A percentile compares a stretch with the other conserved stretches of the same genome.
These are phyloP conservation scores for Yarrowia porcina DNA, from an alignment of 805 yeast species.

Conservation along the genomic window DNA sequence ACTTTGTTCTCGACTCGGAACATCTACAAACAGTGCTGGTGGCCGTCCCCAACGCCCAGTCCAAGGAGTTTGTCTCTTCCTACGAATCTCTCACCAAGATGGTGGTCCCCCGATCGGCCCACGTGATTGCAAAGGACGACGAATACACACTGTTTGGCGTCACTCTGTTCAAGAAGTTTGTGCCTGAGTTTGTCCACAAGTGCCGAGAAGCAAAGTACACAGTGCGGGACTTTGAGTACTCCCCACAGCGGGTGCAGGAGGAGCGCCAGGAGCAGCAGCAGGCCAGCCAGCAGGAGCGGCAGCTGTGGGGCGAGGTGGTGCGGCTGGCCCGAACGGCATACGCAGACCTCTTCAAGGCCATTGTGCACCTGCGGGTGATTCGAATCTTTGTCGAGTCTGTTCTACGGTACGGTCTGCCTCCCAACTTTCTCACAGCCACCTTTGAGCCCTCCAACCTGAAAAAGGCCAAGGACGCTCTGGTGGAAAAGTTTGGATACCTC, in stretches of 20 bases:
- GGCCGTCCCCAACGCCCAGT: conserved; percentile 74
- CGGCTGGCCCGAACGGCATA: conserved; percentile 88
- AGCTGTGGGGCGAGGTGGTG: conserved; percentile 65
- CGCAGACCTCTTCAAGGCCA: conserved; percentile 74
- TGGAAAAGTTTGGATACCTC: conserved; percentile 76
- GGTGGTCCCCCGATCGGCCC: conserved; percentile 91
- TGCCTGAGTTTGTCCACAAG: conserved; percentile 61
- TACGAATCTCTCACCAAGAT: conserved; percentile 77
- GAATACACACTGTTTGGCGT: conserved; percentile 74
- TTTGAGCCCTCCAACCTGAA: conserved; percentile 43
- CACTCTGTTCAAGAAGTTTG: conserved; percentile 79
- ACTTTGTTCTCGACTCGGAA: conserved; percentile 82
- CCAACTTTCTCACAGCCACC: conserved; percentile 62
- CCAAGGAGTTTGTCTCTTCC: conserved; percentile 55
- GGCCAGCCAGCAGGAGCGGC: conserved; percentile 70
- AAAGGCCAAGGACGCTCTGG: conserved; percentile 65
- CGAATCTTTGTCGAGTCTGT: conserved; percentile 91
- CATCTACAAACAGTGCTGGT: conserved; percentile 80
- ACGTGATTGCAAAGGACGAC: conserved; percentile 61
- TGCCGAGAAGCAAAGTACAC: conserved; percentile 85
- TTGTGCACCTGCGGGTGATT: conserved; percentile 87
- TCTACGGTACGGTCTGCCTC: conserved; percentile 94
- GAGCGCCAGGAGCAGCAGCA: conserved; percentile 75
- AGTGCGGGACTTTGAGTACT: conserved; percentile 87
- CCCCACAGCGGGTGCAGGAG: conserved; percentile 68